Percentiles rank a stretch among this genome's conserved stretches.
These are phyloP conservation scores for Dryas drummondii DNA, from an alignment of 306 rosid genomes.

Conservation along the genomic window DNA sequence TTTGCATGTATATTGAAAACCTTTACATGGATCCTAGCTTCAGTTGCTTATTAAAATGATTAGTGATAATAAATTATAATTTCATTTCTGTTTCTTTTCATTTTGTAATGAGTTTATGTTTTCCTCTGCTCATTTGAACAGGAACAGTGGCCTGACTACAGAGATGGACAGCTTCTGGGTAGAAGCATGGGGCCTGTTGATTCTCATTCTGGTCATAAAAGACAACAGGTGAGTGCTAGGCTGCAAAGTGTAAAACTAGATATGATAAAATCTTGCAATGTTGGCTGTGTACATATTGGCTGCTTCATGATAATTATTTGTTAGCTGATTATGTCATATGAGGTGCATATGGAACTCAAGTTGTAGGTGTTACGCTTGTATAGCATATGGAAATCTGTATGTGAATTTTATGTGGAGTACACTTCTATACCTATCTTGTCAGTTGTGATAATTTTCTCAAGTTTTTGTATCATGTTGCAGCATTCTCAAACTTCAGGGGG, in stretches of 20 bases:
- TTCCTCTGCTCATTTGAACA: slow-evolving; percentile 34
- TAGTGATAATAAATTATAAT: not conserved
- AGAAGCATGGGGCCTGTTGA: slow-evolving; percentile 56
- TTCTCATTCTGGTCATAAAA: slow-evolving; percentile 60
- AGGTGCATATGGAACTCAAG: not conserved
- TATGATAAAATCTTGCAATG: slow-evolving; percentile 1
- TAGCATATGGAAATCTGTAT: not conserved
- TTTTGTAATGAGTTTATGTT: slow-evolving; percentile 30
- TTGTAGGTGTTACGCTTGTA: slow-evolving; percentile 5
- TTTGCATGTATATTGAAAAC: not conserved
- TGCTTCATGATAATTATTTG: slow-evolving; percentile 6
- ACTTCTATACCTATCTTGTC: not conserved
- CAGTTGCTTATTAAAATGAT: not conserved
- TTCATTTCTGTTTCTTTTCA: not conserved
- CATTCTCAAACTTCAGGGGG: slow-evolving; percentile 54
- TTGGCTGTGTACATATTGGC: slow-evolving; percentile 10
- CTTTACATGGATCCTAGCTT: not conserved
- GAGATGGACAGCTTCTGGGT: slow-evolving; percentile 66
- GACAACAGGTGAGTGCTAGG: slow-evolving; percentile 59
- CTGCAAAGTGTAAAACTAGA: slow-evolving; percentile 13
- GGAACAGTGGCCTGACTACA: slow-evolving; percentile 73
- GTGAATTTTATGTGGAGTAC: not conserved
- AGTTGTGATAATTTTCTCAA: slow-evolving; percentile 6
- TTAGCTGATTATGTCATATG: slow-evolving; percentile 10
- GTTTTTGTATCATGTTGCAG: slow-evolving; percentile 42